Evolutionary conservation across 2,329 filamentous ascomycete genomes (phyloP).

Genomic region (Penicillium frequentans): DNA sequence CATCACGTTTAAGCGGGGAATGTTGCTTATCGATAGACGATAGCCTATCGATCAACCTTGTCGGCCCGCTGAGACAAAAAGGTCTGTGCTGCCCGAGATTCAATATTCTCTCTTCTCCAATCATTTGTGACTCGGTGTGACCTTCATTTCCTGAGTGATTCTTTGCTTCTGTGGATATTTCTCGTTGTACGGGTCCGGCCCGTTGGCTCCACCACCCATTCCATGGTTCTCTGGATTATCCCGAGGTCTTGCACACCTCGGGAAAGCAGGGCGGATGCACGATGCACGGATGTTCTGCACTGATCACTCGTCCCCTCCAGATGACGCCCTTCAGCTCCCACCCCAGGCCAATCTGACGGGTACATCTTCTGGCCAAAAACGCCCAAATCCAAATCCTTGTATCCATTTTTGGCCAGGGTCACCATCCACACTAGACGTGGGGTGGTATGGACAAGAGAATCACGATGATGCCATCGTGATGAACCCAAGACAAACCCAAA

Average conservation of each 20-base stretch:
- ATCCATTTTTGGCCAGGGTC: not conserved
- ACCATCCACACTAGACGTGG: not conserved
- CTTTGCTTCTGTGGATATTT: not conserved
- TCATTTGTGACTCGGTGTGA: slow-evolving; percentile 3
- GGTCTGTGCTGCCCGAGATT: slow-evolving; percentile 9
- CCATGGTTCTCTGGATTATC: slow-evolving; percentile 6
- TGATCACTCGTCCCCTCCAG: slow-evolving; percentile 23
- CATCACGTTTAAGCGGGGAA: not conserved
- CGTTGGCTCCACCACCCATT: slow-evolving; percentile 17
- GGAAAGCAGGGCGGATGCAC: slow-evolving; percentile 11
- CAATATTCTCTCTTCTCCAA: slow-evolving; percentile 6
- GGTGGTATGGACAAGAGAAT: not conserved
- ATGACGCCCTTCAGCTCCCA: slow-evolving; percentile 16
- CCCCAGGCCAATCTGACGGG: not conserved
- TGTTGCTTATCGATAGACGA: slow-evolving; percentile 7
- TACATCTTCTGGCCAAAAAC: not conserved
- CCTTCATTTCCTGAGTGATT: not conserved
- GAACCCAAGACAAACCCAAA: not conserved
- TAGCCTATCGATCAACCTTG: slow-evolving; percentile 7
- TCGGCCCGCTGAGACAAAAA: slow-evolving; percentile 2
- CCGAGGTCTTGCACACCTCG: not conserved
- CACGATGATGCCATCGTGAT: slow-evolving; percentile 6
- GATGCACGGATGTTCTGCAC: slow-evolving; percentile 20
- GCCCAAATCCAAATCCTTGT: not conserved
- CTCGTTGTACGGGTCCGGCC: slow-evolving; percentile 17